A percentile compares a stretch with the other conserved stretches of the same genome.
These are phyloP conservation scores for Silene coronaria DNA, from an alignment of 179 eudicot genomes.

Conservation along the genomic window DNA sequence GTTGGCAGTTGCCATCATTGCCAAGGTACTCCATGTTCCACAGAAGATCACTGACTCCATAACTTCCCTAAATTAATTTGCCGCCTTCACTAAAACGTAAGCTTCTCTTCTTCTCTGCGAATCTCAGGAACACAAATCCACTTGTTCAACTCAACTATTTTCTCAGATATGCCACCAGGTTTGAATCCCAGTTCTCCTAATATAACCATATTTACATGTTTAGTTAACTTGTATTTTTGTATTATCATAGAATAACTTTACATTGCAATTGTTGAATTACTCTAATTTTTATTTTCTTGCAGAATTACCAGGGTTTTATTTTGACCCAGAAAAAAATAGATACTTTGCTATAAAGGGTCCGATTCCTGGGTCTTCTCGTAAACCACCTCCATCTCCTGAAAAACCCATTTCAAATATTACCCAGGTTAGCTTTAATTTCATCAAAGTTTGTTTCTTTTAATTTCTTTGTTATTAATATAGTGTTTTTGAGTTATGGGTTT, in stretches of 20 bases:
- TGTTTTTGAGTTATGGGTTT: neutral
- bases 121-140: neutral
- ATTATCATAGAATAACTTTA: neutral
- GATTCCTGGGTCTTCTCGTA: slow-evolving; percentile 48
- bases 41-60: too few species aligned
- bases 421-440: slow-evolving; percentile 24
- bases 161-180: slow-evolving; percentile 34
- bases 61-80: neutral
- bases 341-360: slow-evolving; percentile 60
- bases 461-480: neutral
- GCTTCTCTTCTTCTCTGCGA: neutral
- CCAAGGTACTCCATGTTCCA: too few species aligned
- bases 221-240: neutral
- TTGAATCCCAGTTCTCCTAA: neutral
- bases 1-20: too few species aligned
- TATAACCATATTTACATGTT: neutral
- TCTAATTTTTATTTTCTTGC: slow-evolving; percentile 2
- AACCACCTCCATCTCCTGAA: slow-evolving; percentile 16
- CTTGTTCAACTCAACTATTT: neutral
- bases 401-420: slow-evolving; percentile 19
- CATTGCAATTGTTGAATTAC: neutral
- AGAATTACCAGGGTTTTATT: slow-evolving; percentile 70
- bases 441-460: neutral
- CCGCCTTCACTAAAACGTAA: neutral
- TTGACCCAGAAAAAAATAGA: slow-evolving; percentile 53